A percentile compares a stretch with the other conserved stretches of the same genome.
Evolutionary conservation across 371 early-diverging fungal genomes (phyloP).

Genomic region (Saksenaea vasiformis): DNA sequence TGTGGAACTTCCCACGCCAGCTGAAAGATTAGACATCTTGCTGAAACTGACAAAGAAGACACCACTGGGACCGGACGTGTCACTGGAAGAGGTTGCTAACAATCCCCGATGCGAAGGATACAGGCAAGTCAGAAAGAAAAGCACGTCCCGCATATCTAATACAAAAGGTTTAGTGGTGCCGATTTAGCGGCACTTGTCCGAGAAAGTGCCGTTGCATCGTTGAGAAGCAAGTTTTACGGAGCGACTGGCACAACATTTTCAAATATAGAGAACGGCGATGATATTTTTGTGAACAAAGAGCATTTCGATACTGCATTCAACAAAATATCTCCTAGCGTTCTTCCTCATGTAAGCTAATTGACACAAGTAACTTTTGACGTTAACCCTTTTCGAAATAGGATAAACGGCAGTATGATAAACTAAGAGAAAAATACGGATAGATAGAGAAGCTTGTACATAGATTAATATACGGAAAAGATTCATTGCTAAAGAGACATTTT

Average conservation of each 20-base stretch:
- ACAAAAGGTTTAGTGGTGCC: slow-evolving; percentile 74
- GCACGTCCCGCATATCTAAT: not conserved
- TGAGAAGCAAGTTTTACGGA: slow-evolving; percentile 64
- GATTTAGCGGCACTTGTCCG: slow-evolving; percentile 92
- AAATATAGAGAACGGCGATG: slow-evolving; percentile 15
- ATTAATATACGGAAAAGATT: not conserved
- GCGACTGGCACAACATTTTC: slow-evolving; percentile 25
- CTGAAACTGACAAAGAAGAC: slow-evolving; percentile 80
- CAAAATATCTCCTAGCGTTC: slow-evolving; percentile 84
- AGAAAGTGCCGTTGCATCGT: slow-evolving; percentile 87
- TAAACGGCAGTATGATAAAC: slow-evolving; percentile 27
- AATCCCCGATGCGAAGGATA: slow-evolving; percentile 79
- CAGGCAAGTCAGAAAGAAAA: slow-evolving; percentile 21
- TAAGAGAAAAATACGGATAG: slow-evolving; percentile 33
- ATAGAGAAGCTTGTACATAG: slow-evolving; percentile 2
- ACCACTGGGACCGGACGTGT: slow-evolving; percentile 73
- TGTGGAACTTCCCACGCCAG: slow-evolving; percentile 89
- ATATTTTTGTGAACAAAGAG: slow-evolving; percentile 61
- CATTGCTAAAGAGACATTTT: not conserved
- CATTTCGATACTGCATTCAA: slow-evolving; percentile 85
- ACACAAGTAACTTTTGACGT: not conserved
- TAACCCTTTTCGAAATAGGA: slow-evolving; percentile 18
- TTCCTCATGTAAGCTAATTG: slow-evolving; percentile 50
- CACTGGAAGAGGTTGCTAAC: slow-evolving; percentile 73
- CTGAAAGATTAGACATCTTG: slow-evolving; percentile 90